Base-by-base conservation (phyloP, 345 rosid species). In the Pistacia atlantica region DNA sequence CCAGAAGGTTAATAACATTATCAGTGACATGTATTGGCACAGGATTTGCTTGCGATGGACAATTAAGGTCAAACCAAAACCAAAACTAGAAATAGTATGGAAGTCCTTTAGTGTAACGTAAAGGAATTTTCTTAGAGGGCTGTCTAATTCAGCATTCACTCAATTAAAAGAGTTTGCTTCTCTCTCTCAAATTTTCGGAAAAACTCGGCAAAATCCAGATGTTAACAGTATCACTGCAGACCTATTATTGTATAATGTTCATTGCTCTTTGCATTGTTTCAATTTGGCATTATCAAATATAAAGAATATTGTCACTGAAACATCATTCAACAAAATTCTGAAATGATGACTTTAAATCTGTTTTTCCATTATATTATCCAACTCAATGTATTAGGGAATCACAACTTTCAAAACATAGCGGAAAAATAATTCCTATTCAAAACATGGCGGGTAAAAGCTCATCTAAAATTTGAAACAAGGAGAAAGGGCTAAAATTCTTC, bases 381-480 rank as follows among this genome's bases (percentile, higher is more conserved):
- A 48, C 59, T 48, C 16, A 28, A 61, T 45, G 49, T 31, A 72
- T 72, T 25, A 59, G 37, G 46, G 46, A 51, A 71, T 71, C 65
- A n/a, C 12, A 59, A 71, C 45, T 0, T 31, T 73, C 17, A 49
- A 31, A 73, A 5, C 31, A 48, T 2, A 0, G 18, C 6, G 13
- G 4, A 5, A 42, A 42, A 42, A 42, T 42, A 42, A 42, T 42
- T 42, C 45, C 45, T 42, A 42, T 49, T 73, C 11, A 49, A 31
- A 73, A 17, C 46, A 46, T 2, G 0, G 31, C 7, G 13, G 4
- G 11, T 31, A 31, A 31, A 11, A 4, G 60, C 28, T 61, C 11
- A 25, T 14, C 57, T 57, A 58, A 25, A 45, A 72, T 60, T 45
- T 48, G 16, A 14, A 61, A 72, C 18, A 46, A 62, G 35, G 33